Base-by-base conservation (phyloP, 805 yeast species). In the Metschnikowia santaceciliae region DNA sequence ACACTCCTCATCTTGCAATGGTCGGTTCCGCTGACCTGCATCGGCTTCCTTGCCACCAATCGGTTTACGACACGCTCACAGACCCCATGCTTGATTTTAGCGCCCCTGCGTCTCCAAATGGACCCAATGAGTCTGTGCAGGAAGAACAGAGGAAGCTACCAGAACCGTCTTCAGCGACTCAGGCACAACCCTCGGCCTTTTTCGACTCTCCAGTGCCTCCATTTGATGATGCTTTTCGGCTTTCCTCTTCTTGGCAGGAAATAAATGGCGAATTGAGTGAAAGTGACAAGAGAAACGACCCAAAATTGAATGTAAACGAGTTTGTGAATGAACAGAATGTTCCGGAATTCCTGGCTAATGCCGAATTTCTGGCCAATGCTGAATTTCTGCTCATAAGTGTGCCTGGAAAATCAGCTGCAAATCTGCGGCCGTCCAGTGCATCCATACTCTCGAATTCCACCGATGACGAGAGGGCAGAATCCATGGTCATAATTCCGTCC, bases 41-140 rank as follows among this genome's bases (percentile, higher is more conserved):
- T 45, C 60, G 72, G 42, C 65, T 72, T 26, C 60, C 62, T 22
- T 65, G 74, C 11, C 75, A 71, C 50, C 70, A 65, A 64, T 71
- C 76, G 1, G 65, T 74, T 32, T 69, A 65, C 54, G 64, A 70
- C 52, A 72, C 68, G 3, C 63, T 72, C 44, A 69, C 64, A 35
- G 70, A 74, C 58, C 78, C 78, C 8, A 74, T 70, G 15, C 66
- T 73, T 39, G 76, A 73, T 52, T 55, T 44, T 11, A 40, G 34
- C 17, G 22, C 10, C 34, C 43, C 43, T 6, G 22, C 34, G 43
- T 40, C 43, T 26, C 43, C 43, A 6, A 15, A 15, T n/a, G 43
- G 34, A n/a, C 34, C 4, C 13, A 20, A 7, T 4, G 10, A 5
- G 5, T 26, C 6, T 40, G 34, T 23, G 33, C 43, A 26, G 20